Conservation (phyloP, 2,329 filamentous ascomycete genomes). For the Colletotrichum aenigma region DNA sequence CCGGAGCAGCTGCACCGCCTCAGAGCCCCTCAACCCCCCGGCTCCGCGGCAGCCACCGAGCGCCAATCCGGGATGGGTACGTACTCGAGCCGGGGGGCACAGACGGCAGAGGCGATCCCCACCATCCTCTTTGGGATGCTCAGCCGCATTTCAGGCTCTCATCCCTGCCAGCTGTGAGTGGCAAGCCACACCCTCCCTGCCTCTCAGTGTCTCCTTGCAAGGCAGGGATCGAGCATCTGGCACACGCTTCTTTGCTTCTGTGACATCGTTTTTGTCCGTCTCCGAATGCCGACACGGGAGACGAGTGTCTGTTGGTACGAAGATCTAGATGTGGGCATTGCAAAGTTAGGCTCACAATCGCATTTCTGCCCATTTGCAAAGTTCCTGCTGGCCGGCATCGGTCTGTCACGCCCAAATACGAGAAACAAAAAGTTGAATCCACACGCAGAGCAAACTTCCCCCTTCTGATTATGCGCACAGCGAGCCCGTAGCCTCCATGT, state of each 20-base stretch:
- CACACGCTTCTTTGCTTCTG: neutral
- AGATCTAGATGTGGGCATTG: neutral
- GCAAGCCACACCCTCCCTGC: slow-evolving; percentile 8
- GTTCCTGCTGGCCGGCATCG: neutral
- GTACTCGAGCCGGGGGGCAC: neutral
- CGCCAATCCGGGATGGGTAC: neutral
- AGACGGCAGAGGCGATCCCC: neutral
- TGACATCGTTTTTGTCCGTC: neutral
- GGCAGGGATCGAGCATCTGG: neutral
- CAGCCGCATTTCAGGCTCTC: slow-evolving; percentile 6
- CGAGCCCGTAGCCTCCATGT: neutral
- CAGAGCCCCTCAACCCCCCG: neutral
- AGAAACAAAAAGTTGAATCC: neutral
- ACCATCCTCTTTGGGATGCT: slow-evolving; percentile 1
- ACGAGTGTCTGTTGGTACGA: neutral
- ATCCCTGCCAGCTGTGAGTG: slow-evolving; percentile 3
- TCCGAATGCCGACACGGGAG: neutral
- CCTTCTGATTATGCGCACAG: neutral
- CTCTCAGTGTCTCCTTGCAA: neutral
- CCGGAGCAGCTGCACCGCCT: neutral
- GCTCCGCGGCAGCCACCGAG: neutral
- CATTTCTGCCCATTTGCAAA: neutral
- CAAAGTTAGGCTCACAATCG: neutral
- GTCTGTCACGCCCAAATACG: neutral
- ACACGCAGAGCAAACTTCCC: neutral